Conservation (phyloP, 1,139 yeast species). For the Casaregolazyma suthepensis region DNA sequence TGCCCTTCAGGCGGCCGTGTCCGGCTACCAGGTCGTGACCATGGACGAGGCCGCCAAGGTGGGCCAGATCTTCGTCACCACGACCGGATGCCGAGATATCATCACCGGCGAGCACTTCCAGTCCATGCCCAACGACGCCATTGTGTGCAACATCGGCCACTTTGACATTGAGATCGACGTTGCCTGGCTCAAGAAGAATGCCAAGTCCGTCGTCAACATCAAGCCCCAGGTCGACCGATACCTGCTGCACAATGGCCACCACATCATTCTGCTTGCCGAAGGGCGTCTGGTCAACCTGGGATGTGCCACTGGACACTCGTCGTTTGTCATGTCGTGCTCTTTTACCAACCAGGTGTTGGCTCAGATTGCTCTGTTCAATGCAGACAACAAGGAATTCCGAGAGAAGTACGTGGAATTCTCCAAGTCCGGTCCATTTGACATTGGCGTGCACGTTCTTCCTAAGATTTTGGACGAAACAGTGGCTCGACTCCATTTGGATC, state of each 20-base stretch:
- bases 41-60: slow-evolving; percentile 89
- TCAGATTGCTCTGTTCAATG: slow-evolving; percentile 96
- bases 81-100: slow-evolving; percentile 99
- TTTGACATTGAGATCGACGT: slow-evolving; percentile 94
- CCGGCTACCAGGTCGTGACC: slow-evolving; percentile 97
- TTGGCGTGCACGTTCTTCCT: slow-evolving; percentile 97
- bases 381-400: slow-evolving; percentile 78
- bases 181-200: slow-evolving; percentile 38
- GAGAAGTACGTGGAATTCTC: slow-evolving; percentile 80
- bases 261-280: slow-evolving; percentile 94
- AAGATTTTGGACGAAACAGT: slow-evolving; percentile 98
- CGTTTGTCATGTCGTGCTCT: slow-evolving; percentile 99
- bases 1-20: slow-evolving; percentile 99
- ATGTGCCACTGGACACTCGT: slow-evolving; percentile 99
- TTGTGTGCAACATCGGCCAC: slow-evolving; percentile 99
- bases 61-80: slow-evolving; percentile 98
- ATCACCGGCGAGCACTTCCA: slow-evolving; percentile 84
- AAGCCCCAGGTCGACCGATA: slow-evolving; percentile 99
- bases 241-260: slow-evolving; percentile 86
- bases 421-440: slow-evolving; percentile 83
- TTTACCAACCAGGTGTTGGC: slow-evolving; percentile 99
- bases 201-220: slow-evolving; percentile 57
- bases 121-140: slow-evolving; percentile 98
- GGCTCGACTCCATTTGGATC: slow-evolving; percentile 94
- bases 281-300: slow-evolving; percentile 99